phyloP scores from a whole-genome alignment of 768 basidiomycete genomes.

The Agrocybe pediades region DNA sequence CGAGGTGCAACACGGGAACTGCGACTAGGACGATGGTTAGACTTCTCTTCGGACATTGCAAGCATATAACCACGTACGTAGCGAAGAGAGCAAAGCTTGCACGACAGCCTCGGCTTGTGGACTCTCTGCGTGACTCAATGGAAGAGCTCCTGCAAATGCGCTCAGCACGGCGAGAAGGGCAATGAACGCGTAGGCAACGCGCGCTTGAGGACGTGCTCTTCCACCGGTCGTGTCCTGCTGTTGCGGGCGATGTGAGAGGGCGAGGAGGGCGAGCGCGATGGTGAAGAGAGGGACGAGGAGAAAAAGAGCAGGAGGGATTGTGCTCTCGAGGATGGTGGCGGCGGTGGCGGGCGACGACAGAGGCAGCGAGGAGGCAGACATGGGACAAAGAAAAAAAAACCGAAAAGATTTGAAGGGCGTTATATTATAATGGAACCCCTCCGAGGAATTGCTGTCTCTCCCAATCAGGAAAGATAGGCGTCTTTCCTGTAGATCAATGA shows the following conservation, averaged over 20 bases:
- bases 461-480: background rate
- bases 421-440: background rate
- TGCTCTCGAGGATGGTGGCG: slow-evolving; percentile 16
- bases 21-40: slow-evolving; percentile 17
- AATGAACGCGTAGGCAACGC: slow-evolving; percentile 15
- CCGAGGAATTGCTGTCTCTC: slow-evolving; percentile 5
- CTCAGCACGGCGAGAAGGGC: slow-evolving; percentile 19
- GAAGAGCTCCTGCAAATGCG: slow-evolving; percentile 19
- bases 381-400: slow-evolving; percentile 7
- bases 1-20: slow-evolving; percentile 20
- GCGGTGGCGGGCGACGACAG: slow-evolving; percentile 7
- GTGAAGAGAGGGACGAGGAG: slow-evolving; percentile 9
- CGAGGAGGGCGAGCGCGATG: slow-evolving; percentile 16
- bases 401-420: background rate
- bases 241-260: slow-evolving; percentile 9
- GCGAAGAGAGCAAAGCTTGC: slow-evolving; percentile 23
- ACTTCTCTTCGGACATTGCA: slow-evolving; percentile 2
- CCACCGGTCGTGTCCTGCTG: background rate
- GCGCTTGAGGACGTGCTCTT: slow-evolving; percentile 4
- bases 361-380: slow-evolving; percentile 8
- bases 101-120: slow-evolving; percentile 15
- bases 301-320: slow-evolving; percentile 8
- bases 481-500: background rate
- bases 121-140: slow-evolving; percentile 9
- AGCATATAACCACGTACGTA: slow-evolving; percentile 18